Percentiles rank a stretch among this genome's conserved stretches.
phyloP scores from a whole-genome alignment of 257 asterid genomes.

The Solanum etuberosum region DNA sequence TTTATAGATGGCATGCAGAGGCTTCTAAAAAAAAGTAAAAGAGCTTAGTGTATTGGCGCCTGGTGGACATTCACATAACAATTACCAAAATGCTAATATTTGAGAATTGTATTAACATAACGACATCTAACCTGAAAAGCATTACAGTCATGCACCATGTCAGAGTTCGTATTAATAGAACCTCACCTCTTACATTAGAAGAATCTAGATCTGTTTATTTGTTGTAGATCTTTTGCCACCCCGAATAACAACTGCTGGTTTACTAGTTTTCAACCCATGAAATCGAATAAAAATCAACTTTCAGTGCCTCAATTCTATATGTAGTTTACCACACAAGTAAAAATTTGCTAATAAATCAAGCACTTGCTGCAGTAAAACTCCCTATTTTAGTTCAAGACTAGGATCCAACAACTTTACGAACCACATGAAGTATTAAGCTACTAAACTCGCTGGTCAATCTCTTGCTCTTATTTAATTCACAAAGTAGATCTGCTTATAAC shows the following conservation, averaged over 20 bases:
- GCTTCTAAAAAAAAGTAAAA: slow-evolving; percentile 36
- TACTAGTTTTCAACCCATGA: slow-evolving; percentile 11
- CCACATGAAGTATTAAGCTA: no score
- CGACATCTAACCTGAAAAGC: background rate
- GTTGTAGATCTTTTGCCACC: slow-evolving; percentile 6
- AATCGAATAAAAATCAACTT: background rate
- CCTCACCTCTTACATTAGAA: background rate
- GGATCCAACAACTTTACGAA: background rate
- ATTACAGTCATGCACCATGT: background rate
- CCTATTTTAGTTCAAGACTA: background rate
- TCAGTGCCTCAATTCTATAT: slow-evolving; percentile 1
- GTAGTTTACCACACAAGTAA: slow-evolving; percentile 9
- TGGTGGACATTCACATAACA: no score
- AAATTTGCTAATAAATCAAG: background rate
- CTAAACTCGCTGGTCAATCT: no score
- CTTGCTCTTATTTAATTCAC: background rate
- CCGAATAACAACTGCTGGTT: slow-evolving; percentile 3
- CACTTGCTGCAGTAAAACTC: background rate
- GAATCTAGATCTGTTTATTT: slow-evolving; percentile 10
- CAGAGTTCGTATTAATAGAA: background rate
- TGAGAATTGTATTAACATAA: background rate
- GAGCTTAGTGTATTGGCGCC: no score
- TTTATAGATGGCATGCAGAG: slow-evolving; percentile 81
- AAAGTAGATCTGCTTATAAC: background rate
- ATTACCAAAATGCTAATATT: background rate